phyloP scores from a whole-genome alignment of 306 rosid genomes.

The Cyamopsis tetragonoloba region DNA sequence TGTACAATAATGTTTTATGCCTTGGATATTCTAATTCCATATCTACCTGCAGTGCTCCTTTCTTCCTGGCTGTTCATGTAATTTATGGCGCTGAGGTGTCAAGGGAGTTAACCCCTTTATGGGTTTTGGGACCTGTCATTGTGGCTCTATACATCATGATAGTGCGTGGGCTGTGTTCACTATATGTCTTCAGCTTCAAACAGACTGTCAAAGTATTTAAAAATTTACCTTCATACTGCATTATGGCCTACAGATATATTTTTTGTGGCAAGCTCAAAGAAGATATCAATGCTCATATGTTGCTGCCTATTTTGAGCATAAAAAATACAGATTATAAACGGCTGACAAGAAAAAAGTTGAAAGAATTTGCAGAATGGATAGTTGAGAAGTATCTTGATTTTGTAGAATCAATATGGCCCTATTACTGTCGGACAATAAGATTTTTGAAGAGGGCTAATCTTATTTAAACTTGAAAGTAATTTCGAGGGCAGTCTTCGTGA shows the following conservation, averaged over 20 bases:
- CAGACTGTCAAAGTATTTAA: constrained; percentile 51
- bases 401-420: constrained; percentile 84
- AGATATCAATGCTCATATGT: constrained; percentile 38
- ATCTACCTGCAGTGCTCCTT: constrained; percentile 64
- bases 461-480: constrained; percentile 37
- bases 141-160: constrained; percentile 65
- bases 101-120: constrained; percentile 76
- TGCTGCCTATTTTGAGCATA: constrained; percentile 50
- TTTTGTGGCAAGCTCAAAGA: constrained; percentile 59
- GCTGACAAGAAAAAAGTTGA: constrained; percentile 46
- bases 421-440: constrained; percentile 70
- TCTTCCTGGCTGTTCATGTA: constrained; percentile 59
- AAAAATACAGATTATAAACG: constrained; percentile 60
- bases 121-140: constrained; percentile 70
- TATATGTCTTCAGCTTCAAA: constrained; percentile 76
- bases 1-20: not conserved
- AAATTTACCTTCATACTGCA: constrained; percentile 57
- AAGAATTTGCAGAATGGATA: constrained; percentile 48
- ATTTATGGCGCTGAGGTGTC: constrained; percentile 71
- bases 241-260: constrained; percentile 41
- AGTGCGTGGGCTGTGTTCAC: constrained; percentile 46
- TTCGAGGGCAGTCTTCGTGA: constrained; percentile 25
- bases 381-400: constrained; percentile 66
- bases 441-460: constrained; percentile 80
- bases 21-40: constrained; percentile 26